Conservation (phyloP, 306 rosid species). For the Leucaena leucocephala region DNA sequence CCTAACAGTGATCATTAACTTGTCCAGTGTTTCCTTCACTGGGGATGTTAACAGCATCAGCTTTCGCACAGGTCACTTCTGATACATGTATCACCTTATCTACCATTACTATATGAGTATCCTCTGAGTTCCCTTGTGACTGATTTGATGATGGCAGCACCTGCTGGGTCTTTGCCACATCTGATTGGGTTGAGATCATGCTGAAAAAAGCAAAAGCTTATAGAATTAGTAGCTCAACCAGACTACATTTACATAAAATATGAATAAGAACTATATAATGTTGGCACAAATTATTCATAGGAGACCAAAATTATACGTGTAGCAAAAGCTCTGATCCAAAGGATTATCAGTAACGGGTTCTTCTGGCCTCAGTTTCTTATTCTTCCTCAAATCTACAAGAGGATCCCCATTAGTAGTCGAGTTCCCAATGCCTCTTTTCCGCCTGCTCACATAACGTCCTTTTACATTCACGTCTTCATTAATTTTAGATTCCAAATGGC, state of each 20-base stretch:
- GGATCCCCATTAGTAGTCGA: constrained; percentile 39
- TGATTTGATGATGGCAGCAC: constrained; percentile 47
- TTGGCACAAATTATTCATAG: constrained; percentile 10
- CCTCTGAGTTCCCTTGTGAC: constrained; percentile 50
- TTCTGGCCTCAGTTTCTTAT: constrained; percentile 70
- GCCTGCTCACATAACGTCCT: constrained; percentile 44
- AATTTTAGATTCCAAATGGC: constrained; percentile 41
- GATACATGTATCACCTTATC: constrained; percentile 69
- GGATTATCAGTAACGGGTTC: constrained; percentile 36
- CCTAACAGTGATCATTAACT: constrained; percentile 48
- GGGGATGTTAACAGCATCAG: constrained; percentile 36
- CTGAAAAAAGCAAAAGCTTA: constrained; percentile 51
- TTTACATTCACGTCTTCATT: constrained; percentile 53
- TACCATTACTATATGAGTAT: constrained; percentile 52
- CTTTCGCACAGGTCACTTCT: constrained; percentile 62
- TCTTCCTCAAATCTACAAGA: constrained; percentile 43
- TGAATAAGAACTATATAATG: constrained; percentile 24
- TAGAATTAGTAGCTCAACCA: constrained; percentile 14
- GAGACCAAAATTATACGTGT: constrained; percentile 46
- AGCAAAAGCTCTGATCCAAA: constrained; percentile 41
- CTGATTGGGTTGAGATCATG: constrained; percentile 45
- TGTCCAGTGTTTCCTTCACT: constrained; percentile 41
- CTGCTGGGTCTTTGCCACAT: constrained; percentile 40
- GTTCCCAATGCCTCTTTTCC: constrained; percentile 67
- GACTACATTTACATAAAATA: constrained; percentile 7